Percentiles rank a stretch among this genome's conserved stretches.
Evolutionary conservation across 2,329 filamentous ascomycete species (phyloP).

Genomic region (Alternaria arborescens): DNA sequence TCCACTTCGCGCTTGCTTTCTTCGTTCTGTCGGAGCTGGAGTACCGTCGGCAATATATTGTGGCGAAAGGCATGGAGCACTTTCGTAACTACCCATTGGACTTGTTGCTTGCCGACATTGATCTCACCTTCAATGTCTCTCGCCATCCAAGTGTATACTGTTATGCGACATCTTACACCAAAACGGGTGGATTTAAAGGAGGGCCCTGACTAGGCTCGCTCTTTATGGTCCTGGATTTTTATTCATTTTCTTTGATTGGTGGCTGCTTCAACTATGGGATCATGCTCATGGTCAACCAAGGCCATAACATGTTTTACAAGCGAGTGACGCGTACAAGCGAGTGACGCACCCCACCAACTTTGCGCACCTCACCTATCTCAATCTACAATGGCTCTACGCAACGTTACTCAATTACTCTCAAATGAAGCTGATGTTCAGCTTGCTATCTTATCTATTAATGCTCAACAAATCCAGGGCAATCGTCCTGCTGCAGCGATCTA

Average conservation of each 20-base stretch:
- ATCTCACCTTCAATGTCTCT: background rate
- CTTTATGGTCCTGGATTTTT: background rate
- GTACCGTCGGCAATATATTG: background rate
- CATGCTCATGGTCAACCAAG: background rate
- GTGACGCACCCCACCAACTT: too few relatives aligned
- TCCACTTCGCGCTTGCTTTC: slow-evolving; percentile 3
- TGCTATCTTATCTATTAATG: too few relatives aligned
- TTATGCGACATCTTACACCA: background rate
- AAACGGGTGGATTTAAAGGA: background rate
- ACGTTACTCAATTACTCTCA: too few relatives aligned
- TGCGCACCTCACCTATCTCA: too few relatives aligned
- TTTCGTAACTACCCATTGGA: background rate
- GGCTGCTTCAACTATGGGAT: background rate
- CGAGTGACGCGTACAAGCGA: too few relatives aligned
- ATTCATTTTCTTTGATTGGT: background rate
- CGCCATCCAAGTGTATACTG: background rate
- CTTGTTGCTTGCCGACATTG: background rate
- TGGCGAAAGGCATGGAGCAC: background rate
- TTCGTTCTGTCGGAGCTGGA: slow-evolving; percentile 4
- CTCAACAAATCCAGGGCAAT: too few relatives aligned
- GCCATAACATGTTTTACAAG: too few relatives aligned
- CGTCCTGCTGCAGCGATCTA: too few relatives aligned
- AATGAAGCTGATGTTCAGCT: too few relatives aligned
- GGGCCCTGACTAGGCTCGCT: too few relatives aligned
- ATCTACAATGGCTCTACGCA: too few relatives aligned